Evolutionary conservation across 305 asterid genomes (phyloP), one percentile per base, ranked within the genome.

Genomic region (Salvia sclarea): DNA sequence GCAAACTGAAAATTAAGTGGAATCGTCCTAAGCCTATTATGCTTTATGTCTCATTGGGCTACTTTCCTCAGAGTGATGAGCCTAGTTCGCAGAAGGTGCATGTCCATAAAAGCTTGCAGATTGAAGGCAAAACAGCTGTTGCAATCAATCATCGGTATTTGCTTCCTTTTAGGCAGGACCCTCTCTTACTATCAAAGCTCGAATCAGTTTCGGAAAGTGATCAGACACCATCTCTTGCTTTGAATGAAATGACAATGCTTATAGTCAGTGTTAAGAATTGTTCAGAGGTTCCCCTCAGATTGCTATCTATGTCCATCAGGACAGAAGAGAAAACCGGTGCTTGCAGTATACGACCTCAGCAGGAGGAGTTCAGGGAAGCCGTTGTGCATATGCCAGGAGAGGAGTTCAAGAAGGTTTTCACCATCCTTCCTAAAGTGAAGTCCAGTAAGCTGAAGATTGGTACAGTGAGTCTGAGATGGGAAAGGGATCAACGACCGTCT

Each of bases 11-110:
- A 75, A 95, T 95, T 66, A 86, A 79, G 82, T 95, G 99, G 99
- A 88, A 91, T 73, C 96, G 97, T 40, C 96, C 99, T 30, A 95
- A 95, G 81, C 99, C 99, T 28, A 76, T 95, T 68, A 89, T 95
- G 98, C 85, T 95, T 30, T 95, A 84, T 57, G 97, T 86, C 75
- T 95, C 99, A n/a, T 72, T 95, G 77, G 94, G 98, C 70, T 95
- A 95, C 79, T 78, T 72, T 68, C 86, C 95, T 69, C 79, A 78
- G 70, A 70, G 67, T 14, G 79, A 78, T 25, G 98, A 89, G 68
- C 73, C 80, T 61, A 84, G 79, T 75, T 61, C 79, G 67, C 97
- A 86, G 80, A 95, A 83, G 83, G 95, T 83, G 75, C 97, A 91
- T 47, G 97, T 95, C 37, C 99, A 95, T 76, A 91, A 91, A 84